A percentile compares a stretch with the other conserved stretches of the same genome.
Evolutionary conservation across 2,329 filamentous ascomycete genomes (phyloP).

Genomic region (Claviceps sp.): DNA sequence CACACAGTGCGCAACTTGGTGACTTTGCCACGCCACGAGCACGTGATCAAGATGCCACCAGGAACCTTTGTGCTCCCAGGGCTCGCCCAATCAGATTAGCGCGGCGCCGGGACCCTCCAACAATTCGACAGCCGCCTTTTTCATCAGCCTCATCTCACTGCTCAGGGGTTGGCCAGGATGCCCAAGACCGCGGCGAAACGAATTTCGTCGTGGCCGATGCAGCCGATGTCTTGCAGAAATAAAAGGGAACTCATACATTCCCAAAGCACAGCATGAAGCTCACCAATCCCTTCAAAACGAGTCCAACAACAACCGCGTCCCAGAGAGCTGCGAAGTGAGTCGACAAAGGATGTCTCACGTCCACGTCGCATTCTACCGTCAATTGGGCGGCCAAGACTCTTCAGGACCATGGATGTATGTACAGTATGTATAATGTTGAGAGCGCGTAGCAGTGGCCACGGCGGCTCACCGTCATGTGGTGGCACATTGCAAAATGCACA

Average conservation of each 20-base stretch:
- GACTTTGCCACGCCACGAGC: background rate
- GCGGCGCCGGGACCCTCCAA: background rate
- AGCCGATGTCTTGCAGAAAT: background rate
- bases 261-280: background rate
- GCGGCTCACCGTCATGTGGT: slow-evolving; percentile 1
- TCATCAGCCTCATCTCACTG: background rate
- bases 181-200: background rate
- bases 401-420: background rate
- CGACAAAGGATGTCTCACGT: background rate
- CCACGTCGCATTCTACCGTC: background rate
- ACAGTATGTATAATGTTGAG: background rate
- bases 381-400: background rate
- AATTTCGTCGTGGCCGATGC: background rate
- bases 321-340: background rate
- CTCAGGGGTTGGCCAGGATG: background rate
- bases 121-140: background rate
- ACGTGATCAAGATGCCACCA: background rate
- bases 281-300: background rate
- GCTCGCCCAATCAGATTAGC: background rate
- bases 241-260: background rate
- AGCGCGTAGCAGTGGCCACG: background rate
- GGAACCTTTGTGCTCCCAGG: background rate
- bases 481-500: background rate
- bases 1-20: background rate
- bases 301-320: background rate